Evolutionary conservation across 352 stramenopile species (phyloP).

Genomic region (Phytopythium vexans): DNA sequence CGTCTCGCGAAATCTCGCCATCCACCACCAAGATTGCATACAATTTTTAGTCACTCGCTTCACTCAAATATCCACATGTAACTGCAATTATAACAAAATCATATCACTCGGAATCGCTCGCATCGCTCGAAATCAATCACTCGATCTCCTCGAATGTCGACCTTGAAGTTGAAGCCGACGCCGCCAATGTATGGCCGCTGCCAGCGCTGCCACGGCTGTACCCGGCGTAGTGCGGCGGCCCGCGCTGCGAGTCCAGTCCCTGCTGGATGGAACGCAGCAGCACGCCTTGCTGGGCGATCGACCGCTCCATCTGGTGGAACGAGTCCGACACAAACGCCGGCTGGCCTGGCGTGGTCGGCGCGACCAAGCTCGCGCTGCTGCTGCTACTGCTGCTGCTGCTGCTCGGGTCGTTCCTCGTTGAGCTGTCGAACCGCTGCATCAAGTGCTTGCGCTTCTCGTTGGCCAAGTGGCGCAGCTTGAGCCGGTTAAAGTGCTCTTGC

Average conservation of each 20-base stretch:
- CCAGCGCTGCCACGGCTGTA: no score
- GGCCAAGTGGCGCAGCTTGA: slow-evolving; percentile 32
- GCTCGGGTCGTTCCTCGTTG: slow-evolving; percentile 4
- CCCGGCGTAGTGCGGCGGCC: no score
- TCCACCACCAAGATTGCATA: no score
- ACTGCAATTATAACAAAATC: no score
- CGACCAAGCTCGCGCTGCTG: slow-evolving; percentile 1
- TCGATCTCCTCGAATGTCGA: no score
- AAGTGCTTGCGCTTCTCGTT: slow-evolving; percentile 40
- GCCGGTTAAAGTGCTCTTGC: slow-evolving; percentile 20
- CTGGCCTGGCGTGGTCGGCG: slow-evolving; percentile 10
- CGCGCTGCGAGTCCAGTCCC: not conserved
- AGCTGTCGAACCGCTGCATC: slow-evolving; percentile 4
- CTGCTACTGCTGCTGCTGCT: slow-evolving; percentile 12
- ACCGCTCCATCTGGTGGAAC: slow-evolving; percentile 44
- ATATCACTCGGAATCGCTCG: no score
- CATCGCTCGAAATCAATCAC: no score
- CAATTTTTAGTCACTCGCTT: no score
- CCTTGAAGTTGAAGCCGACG: no score
- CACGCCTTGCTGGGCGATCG: slow-evolving; percentile 47
- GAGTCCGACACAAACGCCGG: slow-evolving; percentile 13
- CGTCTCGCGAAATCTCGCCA: no score
- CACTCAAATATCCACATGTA: no score
- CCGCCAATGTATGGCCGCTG: no score
- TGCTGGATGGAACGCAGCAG: slow-evolving; percentile 39